Conservation (phyloP, 495 filamentous ascomycete species). For the Penicillium paxilli region DNA sequence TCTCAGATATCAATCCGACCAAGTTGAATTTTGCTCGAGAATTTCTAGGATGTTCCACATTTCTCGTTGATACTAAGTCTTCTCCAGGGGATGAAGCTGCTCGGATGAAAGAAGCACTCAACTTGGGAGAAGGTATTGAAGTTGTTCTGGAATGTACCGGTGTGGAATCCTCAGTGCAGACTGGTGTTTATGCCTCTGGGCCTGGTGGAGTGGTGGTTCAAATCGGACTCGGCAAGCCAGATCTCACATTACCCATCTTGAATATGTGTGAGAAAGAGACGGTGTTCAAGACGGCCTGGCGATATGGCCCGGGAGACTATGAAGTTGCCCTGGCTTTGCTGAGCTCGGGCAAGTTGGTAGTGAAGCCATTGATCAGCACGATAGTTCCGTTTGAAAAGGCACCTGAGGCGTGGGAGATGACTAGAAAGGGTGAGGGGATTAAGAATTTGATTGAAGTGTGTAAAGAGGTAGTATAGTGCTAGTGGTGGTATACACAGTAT, state of each 20-base stretch:
- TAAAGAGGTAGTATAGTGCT: too few relatives aligned
- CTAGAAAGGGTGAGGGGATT: conserved; percentile 3
- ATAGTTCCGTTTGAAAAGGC: conserved; percentile 4
- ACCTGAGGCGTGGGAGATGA: neutral
- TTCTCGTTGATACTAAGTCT: neutral
- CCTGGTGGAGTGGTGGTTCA: conserved; percentile 4
- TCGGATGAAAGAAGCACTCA: neutral
- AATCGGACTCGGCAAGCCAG: conserved; percentile 6
- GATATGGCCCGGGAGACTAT: conserved; percentile 4
- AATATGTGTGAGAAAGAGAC: conserved; percentile 6
- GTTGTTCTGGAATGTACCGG: conserved; percentile 5
- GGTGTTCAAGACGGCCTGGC: neutral
- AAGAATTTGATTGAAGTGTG: neutral
- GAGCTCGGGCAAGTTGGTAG: neutral
- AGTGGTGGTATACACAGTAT: neutral
- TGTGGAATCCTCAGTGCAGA: neutral
- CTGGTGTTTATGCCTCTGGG: neutral
- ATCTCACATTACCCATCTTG: neutral
- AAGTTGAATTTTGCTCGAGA: conserved; percentile 1
- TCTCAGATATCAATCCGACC: conserved; percentile 71
- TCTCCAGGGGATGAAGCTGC: neutral
- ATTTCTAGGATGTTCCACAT: neutral
- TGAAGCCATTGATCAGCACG: conserved; percentile 1
- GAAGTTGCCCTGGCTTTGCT: conserved; percentile 1
- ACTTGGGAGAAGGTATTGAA: neutral